Evolutionary conservation across 495 filamentous ascomycete species (phyloP), one percentile per base, ranked within the genome.

Genomic region (Xylaria scruposa): DNA sequence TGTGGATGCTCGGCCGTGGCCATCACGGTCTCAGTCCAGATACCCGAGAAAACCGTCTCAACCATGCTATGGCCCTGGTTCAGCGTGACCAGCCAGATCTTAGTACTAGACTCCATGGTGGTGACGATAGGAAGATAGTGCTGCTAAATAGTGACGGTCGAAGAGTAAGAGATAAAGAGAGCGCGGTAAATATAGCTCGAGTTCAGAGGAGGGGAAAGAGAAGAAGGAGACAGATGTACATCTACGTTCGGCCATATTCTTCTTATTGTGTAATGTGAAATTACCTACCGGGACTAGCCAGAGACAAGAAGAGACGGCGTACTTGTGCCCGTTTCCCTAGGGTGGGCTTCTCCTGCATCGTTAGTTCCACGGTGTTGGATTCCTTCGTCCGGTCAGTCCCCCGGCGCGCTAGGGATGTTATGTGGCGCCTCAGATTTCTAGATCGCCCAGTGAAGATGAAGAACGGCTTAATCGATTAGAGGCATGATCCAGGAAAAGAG

Each of bases 1-100:
- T 24, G 26, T 21, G 68, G 33, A 31, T 40, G n/a, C 7, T 15
- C 24, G 31, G 68, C 59, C 5, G 44, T 13, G 5, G n/a, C 42
- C 7, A 29, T 9, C 3, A 70, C n/a, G 26, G n/a, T 70, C 42
- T 51, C 44, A 1, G n/a, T 62, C 44, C 40, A 53, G 40, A 40
- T 42, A 12, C 46, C 33, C n/a, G 44, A 38, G 59, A 70, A 70
- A 38, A 26, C 46, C 15, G 56, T 42, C 44, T 70, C 68, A 24
- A 70, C 10, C n/a, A 70, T 70, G 54, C 44, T 64, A 13, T 60
- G 68, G 59, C 59, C 58, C 40, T 70, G 31, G 24, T 64, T 64
- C 0, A 70, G 42, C 1, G 36, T 63, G 8, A 64, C 38, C 31
- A 70, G 38, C 68, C 68, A 64, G 8, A 70, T 42, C 38, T 63